Base-by-base conservation (phyloP, 768 basidiomycete genomes). In the Piloderma croceum region DNA sequence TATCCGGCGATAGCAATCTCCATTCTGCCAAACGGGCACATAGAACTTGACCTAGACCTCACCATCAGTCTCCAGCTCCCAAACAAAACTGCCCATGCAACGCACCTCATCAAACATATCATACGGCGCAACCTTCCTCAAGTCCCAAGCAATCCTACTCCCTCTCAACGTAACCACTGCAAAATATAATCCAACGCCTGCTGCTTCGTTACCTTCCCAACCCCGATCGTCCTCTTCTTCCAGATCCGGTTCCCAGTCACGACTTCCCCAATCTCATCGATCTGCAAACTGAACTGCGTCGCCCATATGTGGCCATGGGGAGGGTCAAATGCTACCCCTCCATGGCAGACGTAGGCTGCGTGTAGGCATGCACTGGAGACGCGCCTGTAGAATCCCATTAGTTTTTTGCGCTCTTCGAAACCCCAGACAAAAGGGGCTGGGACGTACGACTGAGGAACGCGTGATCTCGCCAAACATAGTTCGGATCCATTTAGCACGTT, bases 381-480 rank as follows among this genome's bases (percentile, higher is more conserved):
- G 42, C 94, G 91, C 67, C 98, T 93, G 62, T 99, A 99, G 67
- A 98, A 99, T 60, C 98, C 94, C 94, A 98, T 98, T 48, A 98
- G 80, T 72, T 99, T 99, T 69, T 98, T 94, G 41, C 94, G 90
- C 64, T 99, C 94, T 65, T 98, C 94, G 73, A 98, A 98, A 53
- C 94, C 94, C 92, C 94, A 99, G 22, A 99, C 72, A 82, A 97
- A 99, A 25, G 94, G 94, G 2, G 94, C 98, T 7, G 98, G 78
- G 43, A 36, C 4, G 66, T 44, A 89, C 87, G 94, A 71, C 94
- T 98, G 43, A 97, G 73, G 48, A 98, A 43, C 93, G 84, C 2
- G 94, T 99, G 44, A 99, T 84, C 70, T 99, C 96, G 43, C 91
- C 93, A 61, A 96, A 99, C 52, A 99, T 50, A 1, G 92, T 96